A percentile compares a stretch with the other conserved stretches of the same genome.
phyloP scores from a whole-genome alignment of 768 basidiomycete species.

The Naganishia friedmannii region DNA sequence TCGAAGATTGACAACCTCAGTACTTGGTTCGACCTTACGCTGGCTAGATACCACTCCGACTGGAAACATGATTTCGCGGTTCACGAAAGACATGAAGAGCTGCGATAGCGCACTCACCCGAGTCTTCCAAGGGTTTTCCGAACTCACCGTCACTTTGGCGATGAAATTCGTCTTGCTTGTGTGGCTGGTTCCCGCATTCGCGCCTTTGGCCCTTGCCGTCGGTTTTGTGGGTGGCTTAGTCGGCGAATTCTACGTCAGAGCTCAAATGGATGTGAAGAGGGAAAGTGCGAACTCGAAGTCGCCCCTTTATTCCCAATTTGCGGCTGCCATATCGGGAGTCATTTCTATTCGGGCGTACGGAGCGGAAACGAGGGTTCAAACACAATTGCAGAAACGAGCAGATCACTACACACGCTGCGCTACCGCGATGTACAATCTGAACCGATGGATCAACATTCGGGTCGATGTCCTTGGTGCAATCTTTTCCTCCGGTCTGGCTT shows the following conservation, averaged over 20 bases:
- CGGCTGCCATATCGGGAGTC: conserved; percentile 61
- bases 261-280: conserved; percentile 59
- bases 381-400: conserved; percentile 57
- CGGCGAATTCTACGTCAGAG: conserved; percentile 60
- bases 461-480: conserved; percentile 64
- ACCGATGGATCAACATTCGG: conserved; percentile 57
- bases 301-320: conserved; percentile 59
- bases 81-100: conserved; percentile 50
- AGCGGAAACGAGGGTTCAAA: conserved; percentile 58
- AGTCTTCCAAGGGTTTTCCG: conserved; percentile 37
- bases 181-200: conserved; percentile 45
- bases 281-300: conserved; percentile 48
- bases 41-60: conserved; percentile 30
- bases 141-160: conserved; percentile 40
- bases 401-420: conserved; percentile 52
- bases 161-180: conserved; percentile 45
- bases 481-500: conserved; percentile 61
- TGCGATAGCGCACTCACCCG: conserved; percentile 42
- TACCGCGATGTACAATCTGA: conserved; percentile 54
- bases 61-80: conserved; percentile 44
- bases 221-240: conserved; percentile 55
- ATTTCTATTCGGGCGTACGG: conserved; percentile 66
- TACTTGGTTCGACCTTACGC: conserved; percentile 40
- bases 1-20: conserved; percentile 38
- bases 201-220: conserved; percentile 45